Evolutionary conservation across 148 eudicot genomes (phyloP).

Genomic region (Cornus florida): DNA sequence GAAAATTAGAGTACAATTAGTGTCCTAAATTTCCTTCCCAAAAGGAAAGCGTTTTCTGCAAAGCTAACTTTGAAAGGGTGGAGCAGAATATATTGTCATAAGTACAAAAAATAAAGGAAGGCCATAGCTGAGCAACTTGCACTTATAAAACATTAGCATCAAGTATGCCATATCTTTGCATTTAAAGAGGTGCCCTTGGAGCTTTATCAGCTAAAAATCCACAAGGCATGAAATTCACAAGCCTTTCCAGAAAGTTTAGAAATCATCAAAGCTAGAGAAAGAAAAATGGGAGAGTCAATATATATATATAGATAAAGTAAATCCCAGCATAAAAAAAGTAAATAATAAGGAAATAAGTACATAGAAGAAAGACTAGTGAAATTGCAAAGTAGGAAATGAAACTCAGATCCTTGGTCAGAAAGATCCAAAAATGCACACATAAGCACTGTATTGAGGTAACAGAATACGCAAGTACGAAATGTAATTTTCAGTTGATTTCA

Average conservation of each 20-base stretch:
- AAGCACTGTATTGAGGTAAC: no score
- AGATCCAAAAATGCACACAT: no score
- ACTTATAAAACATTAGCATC: not conserved
- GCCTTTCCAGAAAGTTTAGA: not conserved
- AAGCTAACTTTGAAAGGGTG: not conserved
- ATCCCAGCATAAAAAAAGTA: no score
- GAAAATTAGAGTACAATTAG: not conserved
- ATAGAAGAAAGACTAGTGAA: no score
- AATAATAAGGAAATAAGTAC: no score
- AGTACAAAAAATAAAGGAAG: not conserved
- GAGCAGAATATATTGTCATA: not conserved
- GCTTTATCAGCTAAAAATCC: not conserved
- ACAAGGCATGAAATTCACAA: not conserved
- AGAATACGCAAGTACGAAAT: no score
- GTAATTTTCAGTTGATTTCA: no score
- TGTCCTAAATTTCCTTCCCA: conserved; percentile 3
- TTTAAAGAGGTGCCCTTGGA: not conserved
- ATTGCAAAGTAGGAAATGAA: no score
- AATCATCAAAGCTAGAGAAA: not conserved
- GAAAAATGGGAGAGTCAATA: no score
- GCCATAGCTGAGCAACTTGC: not conserved
- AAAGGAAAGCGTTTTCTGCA: not conserved
- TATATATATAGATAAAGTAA: not conserved
- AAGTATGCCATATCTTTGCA: not conserved
- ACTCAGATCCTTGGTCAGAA: no score